Conservation (phyloP, 768 basidiomycete genomes). For the Rossbeevera mucosa region DNA sequence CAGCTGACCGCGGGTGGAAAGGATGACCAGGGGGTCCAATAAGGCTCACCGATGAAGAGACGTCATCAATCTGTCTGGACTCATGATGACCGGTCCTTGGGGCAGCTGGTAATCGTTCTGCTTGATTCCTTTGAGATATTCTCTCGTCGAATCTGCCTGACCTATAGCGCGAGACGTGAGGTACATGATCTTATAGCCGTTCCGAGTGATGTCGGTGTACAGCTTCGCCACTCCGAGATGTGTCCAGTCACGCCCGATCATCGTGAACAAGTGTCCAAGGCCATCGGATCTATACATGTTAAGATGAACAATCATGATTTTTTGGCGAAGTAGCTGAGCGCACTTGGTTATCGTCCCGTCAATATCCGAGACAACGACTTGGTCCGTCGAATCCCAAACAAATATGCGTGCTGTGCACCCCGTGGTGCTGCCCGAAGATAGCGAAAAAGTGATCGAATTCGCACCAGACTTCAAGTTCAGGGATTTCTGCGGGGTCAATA, state of each 20-base stretch:
- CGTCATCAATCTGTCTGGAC: constrained; percentile 91
- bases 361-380: constrained; percentile 92
- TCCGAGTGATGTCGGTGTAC: constrained; percentile 91
- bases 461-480: constrained; percentile 81
- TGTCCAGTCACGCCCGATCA: constrained; percentile 98
- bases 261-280: constrained; percentile 92
- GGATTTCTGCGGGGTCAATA: constrained; percentile 54
- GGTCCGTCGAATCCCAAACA: constrained; percentile 90
- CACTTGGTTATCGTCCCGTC: constrained; percentile 99
- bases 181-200: constrained; percentile 98
- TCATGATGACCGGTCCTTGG: constrained; percentile 98
- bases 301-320: neutral
- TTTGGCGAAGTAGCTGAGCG: constrained; percentile 24
- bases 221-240: constrained; percentile 95
- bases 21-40: neutral
- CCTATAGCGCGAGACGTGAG: constrained; percentile 96
- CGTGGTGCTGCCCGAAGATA: constrained; percentile 74
- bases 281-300: constrained; percentile 73
- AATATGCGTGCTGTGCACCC: constrained; percentile 93
- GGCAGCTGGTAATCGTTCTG: constrained; percentile 97
- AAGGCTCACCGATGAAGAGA: constrained; percentile 80
- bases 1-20: neutral
- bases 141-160: constrained; percentile 93
- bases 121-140: constrained; percentile 90
- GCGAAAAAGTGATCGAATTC: constrained; percentile 90